Conservation (phyloP, 768 basidiomycete genomes). For the Pleurotus djamor region DNA sequence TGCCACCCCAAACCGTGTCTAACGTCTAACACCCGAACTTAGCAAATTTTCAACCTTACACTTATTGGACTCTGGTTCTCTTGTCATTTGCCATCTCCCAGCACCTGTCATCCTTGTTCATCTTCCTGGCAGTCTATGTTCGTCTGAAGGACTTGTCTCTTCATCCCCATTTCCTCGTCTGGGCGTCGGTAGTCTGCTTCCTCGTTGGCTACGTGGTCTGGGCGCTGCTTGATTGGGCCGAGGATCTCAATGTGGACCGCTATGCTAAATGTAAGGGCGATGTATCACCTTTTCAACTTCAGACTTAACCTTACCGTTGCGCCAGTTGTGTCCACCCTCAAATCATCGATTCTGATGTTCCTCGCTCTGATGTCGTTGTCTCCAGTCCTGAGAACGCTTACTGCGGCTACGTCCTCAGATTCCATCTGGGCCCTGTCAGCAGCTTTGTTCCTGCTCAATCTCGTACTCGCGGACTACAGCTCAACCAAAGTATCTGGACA, state of each 20-base stretch:
- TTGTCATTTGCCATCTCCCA: slow-evolving; percentile 79
- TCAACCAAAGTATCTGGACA: slow-evolving; percentile 39
- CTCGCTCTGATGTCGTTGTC: slow-evolving; percentile 87
- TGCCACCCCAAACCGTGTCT: background rate
- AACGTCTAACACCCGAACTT: background rate
- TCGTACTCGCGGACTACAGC: slow-evolving; percentile 82
- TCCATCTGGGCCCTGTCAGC: slow-evolving; percentile 97
- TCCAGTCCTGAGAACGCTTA: slow-evolving; percentile 89
- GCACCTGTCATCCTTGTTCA: slow-evolving; percentile 76
- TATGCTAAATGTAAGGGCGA: slow-evolving; percentile 22
- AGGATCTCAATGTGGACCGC: slow-evolving; percentile 17
- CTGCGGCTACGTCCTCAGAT: slow-evolving; percentile 93
- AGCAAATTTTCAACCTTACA: slow-evolving; percentile 84
- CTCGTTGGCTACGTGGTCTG: slow-evolving; percentile 59
- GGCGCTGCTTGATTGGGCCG: slow-evolving; percentile 47
- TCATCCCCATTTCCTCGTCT: slow-evolving; percentile 70
- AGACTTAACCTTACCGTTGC: background rate
- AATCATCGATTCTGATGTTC: slow-evolving; percentile 85
- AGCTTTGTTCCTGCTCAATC: slow-evolving; percentile 77
- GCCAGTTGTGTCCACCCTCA: slow-evolving; percentile 21
- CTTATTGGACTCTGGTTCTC: slow-evolving; percentile 70
- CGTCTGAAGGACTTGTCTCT: slow-evolving; percentile 60
- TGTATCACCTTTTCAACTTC: slow-evolving; percentile 15
- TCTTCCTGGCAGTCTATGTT: slow-evolving; percentile 81
- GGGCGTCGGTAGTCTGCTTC: slow-evolving; percentile 59